Evolutionary conservation across 768 basidiomycete genomes (phyloP).

Genomic region (Cystofilobasidium macerans): DNA sequence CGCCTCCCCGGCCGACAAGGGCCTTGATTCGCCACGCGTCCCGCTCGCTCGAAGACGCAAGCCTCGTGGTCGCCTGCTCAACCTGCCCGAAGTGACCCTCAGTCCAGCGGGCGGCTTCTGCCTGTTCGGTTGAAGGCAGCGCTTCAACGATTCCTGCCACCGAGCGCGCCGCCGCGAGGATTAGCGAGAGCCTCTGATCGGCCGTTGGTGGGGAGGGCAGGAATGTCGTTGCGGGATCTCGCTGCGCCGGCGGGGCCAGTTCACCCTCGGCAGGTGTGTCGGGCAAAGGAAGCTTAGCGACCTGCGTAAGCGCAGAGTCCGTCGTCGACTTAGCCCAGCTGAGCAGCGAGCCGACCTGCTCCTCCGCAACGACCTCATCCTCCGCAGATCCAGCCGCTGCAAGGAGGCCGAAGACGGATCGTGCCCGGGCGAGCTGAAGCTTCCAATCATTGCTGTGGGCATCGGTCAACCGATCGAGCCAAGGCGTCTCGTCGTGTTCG

Average conservation of each 20-base stretch:
- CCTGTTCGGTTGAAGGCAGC: not conserved
- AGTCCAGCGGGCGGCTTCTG: not conserved
- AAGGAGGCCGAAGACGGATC: not conserved
- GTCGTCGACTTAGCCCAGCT: not conserved
- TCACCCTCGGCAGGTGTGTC: not conserved
- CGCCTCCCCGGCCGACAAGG: not conserved
- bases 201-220: not conserved
- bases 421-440: not conserved
- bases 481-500: too few species aligned
- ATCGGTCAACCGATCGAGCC: not conserved
- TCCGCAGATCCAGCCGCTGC: not conserved
- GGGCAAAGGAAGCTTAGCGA: not conserved
- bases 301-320: not conserved
- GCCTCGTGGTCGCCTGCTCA: not conserved
- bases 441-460: not conserved
- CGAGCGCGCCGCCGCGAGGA: not conserved
- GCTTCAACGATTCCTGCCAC: not conserved
- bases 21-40: not conserved
- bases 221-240: not conserved
- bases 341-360: not conserved
- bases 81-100: not conserved
- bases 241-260: not conserved
- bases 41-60: not conserved
- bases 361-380: slow-evolving; percentile 12
- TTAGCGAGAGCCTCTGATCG: not conserved